These are phyloP conservation scores for Gelatoporia subvermispora DNA, from an alignment of 768 basidiomycete genomes.

Conservation along the genomic window DNA sequence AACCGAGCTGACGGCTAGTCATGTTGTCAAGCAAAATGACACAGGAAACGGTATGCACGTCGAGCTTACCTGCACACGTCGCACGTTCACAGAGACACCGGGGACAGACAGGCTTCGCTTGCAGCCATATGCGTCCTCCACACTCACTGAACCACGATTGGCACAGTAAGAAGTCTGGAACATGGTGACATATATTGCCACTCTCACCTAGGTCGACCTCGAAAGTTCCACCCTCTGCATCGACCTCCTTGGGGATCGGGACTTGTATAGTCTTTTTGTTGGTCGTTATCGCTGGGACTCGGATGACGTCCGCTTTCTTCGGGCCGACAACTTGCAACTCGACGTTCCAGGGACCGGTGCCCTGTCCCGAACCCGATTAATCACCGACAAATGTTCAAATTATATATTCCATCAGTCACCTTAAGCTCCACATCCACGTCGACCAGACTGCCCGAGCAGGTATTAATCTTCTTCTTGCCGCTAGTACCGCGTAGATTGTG, in stretches of 20 bases:
- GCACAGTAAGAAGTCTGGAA: background rate
- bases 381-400: background rate
- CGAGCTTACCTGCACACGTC: conserved; percentile 61
- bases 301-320: conserved; percentile 54
- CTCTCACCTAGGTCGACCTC: conserved; percentile 71
- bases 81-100: conserved; percentile 82
- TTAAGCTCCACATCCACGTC: conserved; percentile 77
- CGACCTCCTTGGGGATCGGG: conserved; percentile 62
- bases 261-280: conserved; percentile 53
- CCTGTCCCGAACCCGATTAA: conserved; percentile 38
- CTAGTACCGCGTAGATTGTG: conserved; percentile 34
- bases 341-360: conserved; percentile 86
- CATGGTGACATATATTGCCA: background rate
- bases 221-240: conserved; percentile 67
- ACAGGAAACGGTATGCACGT: background rate
- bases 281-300: conserved; percentile 50
- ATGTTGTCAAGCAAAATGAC: conserved; percentile 34
- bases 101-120: conserved; percentile 68
- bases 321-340: conserved; percentile 79
- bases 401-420: conserved; percentile 35
- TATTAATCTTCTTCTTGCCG: conserved; percentile 57
- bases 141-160: conserved; percentile 47
- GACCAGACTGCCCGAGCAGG: conserved; percentile 74
- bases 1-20: conserved; percentile 88
- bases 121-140: conserved; percentile 88